Percentiles rank a stretch among this genome's conserved stretches.
Conservation (phyloP, 345 rosid genomes). For the Orychophragmus violaceus region DNA sequence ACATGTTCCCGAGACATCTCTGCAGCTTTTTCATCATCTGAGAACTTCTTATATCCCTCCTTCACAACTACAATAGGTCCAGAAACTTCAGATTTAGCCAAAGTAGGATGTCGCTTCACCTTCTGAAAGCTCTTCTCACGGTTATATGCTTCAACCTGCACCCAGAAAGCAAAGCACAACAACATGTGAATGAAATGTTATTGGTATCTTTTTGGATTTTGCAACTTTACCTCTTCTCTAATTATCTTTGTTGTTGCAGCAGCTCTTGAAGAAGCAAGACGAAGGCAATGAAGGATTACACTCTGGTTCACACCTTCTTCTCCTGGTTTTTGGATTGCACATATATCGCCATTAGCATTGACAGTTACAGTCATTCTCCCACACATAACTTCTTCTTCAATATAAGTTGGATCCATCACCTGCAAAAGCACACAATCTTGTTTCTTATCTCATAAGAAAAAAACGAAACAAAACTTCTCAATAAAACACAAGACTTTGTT, state of each 20-base stretch:
- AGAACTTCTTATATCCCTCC: constrained; percentile 9
- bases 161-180: neutral
- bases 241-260: constrained; percentile 33
- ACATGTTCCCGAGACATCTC: constrained; percentile 22
- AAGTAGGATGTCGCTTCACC: constrained; percentile 59
- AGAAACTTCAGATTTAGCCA: constrained; percentile 10
- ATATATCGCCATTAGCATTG: constrained; percentile 83
- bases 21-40: neutral
- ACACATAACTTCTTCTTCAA: constrained; percentile 79
- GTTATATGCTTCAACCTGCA: constrained; percentile 49
- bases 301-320: constrained; percentile 33
- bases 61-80: constrained; percentile 22
- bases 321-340: constrained; percentile 46
- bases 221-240: constrained; percentile 24
- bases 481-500: neutral
- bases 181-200: neutral
- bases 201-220: neutral
- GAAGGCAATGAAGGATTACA: constrained; percentile 31
- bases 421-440: neutral
- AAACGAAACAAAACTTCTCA: too few species aligned
- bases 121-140: constrained; percentile 61
- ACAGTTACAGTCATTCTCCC: constrained; percentile 87
- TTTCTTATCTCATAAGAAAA: neutral
- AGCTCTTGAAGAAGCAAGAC: constrained; percentile 32
- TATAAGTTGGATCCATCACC: constrained; percentile 32